Conservation (phyloP, 1,284 basidiomycete species). For the Papiliotrema fonsecae region DNA sequence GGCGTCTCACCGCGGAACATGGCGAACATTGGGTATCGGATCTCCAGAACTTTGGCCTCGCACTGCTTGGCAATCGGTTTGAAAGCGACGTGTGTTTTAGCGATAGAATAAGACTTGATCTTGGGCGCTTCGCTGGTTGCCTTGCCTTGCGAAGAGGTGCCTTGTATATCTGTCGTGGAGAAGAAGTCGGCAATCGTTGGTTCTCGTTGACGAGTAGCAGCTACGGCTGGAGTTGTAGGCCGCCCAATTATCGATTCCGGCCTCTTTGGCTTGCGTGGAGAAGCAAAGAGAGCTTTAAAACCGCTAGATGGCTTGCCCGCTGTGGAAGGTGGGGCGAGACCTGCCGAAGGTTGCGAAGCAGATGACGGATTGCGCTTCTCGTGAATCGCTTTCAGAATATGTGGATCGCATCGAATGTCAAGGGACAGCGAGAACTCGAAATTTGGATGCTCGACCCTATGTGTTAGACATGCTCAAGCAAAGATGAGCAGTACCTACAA, state of each 20-base stretch:
- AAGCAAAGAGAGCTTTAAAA: conserved; percentile 64
- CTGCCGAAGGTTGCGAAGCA: conserved; percentile 44
- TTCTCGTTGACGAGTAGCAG: conserved; percentile 29
- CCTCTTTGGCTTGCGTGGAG: conserved; percentile 64
- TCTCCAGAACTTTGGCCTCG: conserved; percentile 76
- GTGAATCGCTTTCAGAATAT: conserved; percentile 62
- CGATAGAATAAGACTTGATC: conserved; percentile 54
- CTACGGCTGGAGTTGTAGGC: conserved; percentile 17
- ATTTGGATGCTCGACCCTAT: conserved; percentile 57
- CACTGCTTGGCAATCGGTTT: conserved; percentile 75
- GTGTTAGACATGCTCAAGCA: neutral
- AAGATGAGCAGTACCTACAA: conserved; percentile 56
- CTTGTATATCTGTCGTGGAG: conserved; percentile 40
- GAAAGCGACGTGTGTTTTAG: conserved; percentile 75
- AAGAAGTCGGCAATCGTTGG: conserved; percentile 73
- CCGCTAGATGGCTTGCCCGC: conserved; percentile 55
- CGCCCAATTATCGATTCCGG: conserved; percentile 18
- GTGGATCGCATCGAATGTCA: conserved; percentile 74
- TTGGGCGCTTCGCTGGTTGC: neutral
- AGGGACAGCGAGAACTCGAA: conserved; percentile 83
- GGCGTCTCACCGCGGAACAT: conserved; percentile 51
- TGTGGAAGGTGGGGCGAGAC: conserved; percentile 18
- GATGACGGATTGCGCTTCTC: conserved; percentile 49
- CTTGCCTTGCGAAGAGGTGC: too few relatives aligned
- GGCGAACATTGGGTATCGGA: conserved; percentile 73